These are phyloP conservation scores for Lanmaoa pseudosensibilis DNA, from an alignment of 768 basidiomycete genomes.

Conservation along the genomic window DNA sequence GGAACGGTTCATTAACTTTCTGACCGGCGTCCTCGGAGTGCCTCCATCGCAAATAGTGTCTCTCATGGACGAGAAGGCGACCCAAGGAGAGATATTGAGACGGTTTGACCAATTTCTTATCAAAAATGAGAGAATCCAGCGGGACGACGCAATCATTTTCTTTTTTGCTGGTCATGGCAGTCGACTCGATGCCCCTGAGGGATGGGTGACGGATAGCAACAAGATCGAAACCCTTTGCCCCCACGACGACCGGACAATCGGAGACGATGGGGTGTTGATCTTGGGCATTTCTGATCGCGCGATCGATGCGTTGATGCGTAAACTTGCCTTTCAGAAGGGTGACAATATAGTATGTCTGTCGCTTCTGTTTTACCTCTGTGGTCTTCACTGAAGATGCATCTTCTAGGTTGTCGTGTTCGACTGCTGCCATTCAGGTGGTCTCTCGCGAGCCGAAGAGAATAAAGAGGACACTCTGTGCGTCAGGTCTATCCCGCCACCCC, in stretches of 20 bases:
- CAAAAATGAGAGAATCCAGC: conserved; percentile 5
- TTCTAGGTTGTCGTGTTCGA: conserved; percentile 19
- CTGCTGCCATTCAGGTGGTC: conserved; percentile 24
- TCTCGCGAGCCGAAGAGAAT: conserved; percentile 4
- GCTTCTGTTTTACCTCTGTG: background rate
- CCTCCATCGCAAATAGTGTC: conserved; percentile 13
- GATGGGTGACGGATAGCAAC: conserved; percentile 18
- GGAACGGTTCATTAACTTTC: conserved; percentile 6
- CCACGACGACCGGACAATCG: conserved; percentile 6
- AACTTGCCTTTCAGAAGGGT: conserved; percentile 18
- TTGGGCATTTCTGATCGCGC: conserved; percentile 18
- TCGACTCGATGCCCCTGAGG: conserved; percentile 7
- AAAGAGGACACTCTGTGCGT: background rate
- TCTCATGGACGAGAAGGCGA: conserved; percentile 17
- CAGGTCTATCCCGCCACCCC: conserved; percentile 12
- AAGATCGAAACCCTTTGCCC: conserved; percentile 19
- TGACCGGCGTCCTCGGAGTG: conserved; percentile 16
- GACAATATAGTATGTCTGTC: conserved; percentile 17
- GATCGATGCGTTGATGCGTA: conserved; percentile 15
- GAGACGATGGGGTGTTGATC: conserved; percentile 1
- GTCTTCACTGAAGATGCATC: background rate
- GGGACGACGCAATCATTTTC: conserved; percentile 20
- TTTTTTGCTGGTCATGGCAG: conserved; percentile 21
- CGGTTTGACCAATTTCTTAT: conserved; percentile 14
- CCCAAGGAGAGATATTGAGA: background rate